Percentiles rank a stretch among this genome's conserved stretches.
phyloP scores from a whole-genome alignment of 2,329 filamentous ascomycete species.

The Hortaea werneckii region DNA sequence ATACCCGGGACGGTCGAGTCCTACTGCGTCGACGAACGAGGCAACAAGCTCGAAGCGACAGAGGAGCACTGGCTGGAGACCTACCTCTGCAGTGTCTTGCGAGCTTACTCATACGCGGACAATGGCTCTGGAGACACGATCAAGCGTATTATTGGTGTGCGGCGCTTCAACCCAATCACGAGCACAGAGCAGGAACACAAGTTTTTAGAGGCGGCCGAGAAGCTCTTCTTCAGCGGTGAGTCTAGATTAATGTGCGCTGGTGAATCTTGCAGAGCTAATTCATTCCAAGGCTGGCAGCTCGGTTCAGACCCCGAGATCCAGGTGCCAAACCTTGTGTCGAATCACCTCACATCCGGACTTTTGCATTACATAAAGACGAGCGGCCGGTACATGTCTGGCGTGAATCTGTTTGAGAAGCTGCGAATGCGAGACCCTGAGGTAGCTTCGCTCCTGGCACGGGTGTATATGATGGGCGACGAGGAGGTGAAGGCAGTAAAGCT shows the following conservation, averaged over 20 bases:
- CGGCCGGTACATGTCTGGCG: constrained; percentile 84
- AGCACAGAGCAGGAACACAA: constrained; percentile 97
- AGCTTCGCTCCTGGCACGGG: constrained; percentile 79
- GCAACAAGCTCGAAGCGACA: constrained; percentile 85
- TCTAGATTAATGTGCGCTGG: neutral
- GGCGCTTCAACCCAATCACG: constrained; percentile 93
- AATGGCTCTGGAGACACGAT: constrained; percentile 90
- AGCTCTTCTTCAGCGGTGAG: constrained; percentile 82
- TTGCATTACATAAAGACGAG: constrained; percentile 93
- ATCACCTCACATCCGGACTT: constrained; percentile 87
- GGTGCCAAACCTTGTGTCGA: constrained; percentile 91
- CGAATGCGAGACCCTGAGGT: constrained; percentile 85
- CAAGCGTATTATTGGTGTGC: constrained; percentile 92
- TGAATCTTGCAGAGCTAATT: too few relatives aligned
- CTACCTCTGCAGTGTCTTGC: constrained; percentile 86
- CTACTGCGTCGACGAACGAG: constrained; percentile 94
- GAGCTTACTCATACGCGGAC: constrained; percentile 94
- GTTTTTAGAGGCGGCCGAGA: constrained; percentile 88
- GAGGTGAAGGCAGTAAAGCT: constrained; percentile 91
- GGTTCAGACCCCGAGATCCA: constrained; percentile 96
- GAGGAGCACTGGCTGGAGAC: constrained; percentile 96
- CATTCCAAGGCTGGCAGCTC: constrained; percentile 67
- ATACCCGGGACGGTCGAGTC: constrained; percentile 95
- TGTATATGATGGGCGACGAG: constrained; percentile 89
- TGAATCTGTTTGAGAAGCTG: constrained; percentile 96